A percentile compares a stretch with the other conserved stretches of the same genome.
Evolutionary conservation across 331 rosid species (phyloP).

Genomic region (Malus hybrid): DNA sequence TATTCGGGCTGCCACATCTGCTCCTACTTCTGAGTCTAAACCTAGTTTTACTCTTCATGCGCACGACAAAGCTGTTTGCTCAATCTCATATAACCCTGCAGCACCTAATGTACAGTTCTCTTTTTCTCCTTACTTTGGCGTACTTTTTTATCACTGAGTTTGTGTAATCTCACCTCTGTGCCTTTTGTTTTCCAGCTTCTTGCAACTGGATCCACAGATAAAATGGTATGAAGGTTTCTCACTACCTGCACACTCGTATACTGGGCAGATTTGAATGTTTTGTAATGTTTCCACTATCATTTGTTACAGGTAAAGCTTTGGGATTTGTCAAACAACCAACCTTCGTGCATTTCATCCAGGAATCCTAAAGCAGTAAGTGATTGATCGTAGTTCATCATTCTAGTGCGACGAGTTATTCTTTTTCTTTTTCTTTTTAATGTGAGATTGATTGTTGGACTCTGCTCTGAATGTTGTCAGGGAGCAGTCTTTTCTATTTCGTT

Average conservation of each 20-base stretch:
- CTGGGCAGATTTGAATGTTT: constrained; percentile 9
- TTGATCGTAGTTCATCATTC: not conserved
- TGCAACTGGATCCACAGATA: constrained; percentile 85
- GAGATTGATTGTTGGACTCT: constrained; percentile 12
- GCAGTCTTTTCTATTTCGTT: constrained; percentile 70
- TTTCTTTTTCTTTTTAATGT: not conserved
- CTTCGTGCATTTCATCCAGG: constrained; percentile 58
- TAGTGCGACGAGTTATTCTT: not conserved
- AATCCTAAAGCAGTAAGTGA: constrained; percentile 56
- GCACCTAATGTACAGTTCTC: constrained; percentile 58
- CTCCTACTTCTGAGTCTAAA: constrained; percentile 42
- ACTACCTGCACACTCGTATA: not conserved
- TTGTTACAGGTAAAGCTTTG: constrained; percentile 70
- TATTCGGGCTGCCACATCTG: constrained; percentile 55
- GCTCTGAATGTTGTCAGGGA: constrained; percentile 48
- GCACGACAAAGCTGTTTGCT: constrained; percentile 68
- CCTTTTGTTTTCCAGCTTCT: constrained; percentile 25
- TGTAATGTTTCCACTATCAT: not conserved
- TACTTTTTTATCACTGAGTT: constrained; percentile 2
- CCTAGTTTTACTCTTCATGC: constrained; percentile 86
- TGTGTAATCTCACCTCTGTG: constrained; percentile 13
- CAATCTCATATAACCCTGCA: constrained; percentile 58
- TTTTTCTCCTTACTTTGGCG: not conserved
- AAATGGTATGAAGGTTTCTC: constrained; percentile 42
- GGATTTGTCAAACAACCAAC: constrained; percentile 88